These are phyloP conservation scores for Tephrocybe rancida DNA, from an alignment of 768 basidiomycete genomes.

Conservation along the genomic window DNA sequence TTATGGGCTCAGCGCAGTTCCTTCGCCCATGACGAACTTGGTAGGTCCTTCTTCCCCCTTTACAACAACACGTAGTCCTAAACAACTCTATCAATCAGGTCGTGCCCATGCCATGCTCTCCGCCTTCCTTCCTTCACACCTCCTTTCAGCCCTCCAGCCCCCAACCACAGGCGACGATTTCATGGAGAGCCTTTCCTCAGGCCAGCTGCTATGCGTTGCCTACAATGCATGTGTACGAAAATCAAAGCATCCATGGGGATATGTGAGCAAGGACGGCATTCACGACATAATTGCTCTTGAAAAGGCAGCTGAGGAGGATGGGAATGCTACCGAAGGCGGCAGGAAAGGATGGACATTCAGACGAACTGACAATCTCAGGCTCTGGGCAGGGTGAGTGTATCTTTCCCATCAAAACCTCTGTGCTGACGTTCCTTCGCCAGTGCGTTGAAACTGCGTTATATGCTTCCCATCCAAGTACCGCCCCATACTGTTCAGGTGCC, in stretches of 20 bases:
- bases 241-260: constrained; percentile 88
- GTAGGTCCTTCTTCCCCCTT: constrained; percentile 37
- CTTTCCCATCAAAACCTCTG: not conserved
- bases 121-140: constrained; percentile 57
- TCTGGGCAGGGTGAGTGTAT: constrained; percentile 79
- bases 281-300: constrained; percentile 80
- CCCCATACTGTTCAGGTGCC: constrained; percentile 29
- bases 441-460: constrained; percentile 82
- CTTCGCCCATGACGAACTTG: constrained; percentile 59
- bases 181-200: constrained; percentile 64
- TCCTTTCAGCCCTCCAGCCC: constrained; percentile 43
- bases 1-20: constrained; percentile 69
- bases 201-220: constrained; percentile 77
- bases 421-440: constrained; percentile 32
- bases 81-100: constrained; percentile 45
- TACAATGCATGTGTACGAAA: constrained; percentile 83
- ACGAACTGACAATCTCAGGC: constrained; percentile 79
- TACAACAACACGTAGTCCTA: not conserved
- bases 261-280: constrained; percentile 73
- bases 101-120: constrained; percentile 66
- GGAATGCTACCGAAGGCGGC: constrained; percentile 35
- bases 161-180: constrained; percentile 41
- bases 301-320: constrained; percentile 39
- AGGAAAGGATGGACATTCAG: constrained; percentile 83
- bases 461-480: constrained; percentile 67